phyloP scores from a whole-genome alignment of 2,329 filamentous ascomycete species.

The Pochonia chlamydosporia region DNA sequence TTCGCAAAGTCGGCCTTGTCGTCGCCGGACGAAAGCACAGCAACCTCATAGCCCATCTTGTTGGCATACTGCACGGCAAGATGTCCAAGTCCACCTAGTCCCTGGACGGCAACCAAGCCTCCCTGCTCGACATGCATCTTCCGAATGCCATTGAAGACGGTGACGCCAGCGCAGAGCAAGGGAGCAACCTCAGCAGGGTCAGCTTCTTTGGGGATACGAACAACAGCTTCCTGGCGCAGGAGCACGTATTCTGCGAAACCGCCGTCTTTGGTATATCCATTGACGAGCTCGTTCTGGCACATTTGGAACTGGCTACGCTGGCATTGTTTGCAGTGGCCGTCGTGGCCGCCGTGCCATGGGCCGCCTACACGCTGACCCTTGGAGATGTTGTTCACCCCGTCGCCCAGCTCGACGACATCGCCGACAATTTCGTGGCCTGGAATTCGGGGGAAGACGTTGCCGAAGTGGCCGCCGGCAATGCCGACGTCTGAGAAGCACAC shows the following conservation, averaged over 20 bases:
- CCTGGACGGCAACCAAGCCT: conserved; percentile 54
- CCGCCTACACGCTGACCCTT: conserved; percentile 58
- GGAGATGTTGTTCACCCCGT: conserved; percentile 46
- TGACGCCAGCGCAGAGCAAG: conserved; percentile 60
- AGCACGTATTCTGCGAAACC: conserved; percentile 62
- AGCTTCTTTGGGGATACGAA: conserved; percentile 46
- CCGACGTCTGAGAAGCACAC: conserved; percentile 61
- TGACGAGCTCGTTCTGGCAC: conserved; percentile 57
- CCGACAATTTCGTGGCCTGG: conserved; percentile 69
- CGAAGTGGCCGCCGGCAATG: conserved; percentile 37
- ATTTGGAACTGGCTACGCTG: conserved; percentile 60
- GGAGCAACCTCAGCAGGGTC: conserved; percentile 50
- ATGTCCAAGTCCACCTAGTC: conserved; percentile 71
- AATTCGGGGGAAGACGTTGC: conserved; percentile 52
- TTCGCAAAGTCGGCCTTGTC: conserved; percentile 63
- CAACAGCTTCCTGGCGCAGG: conserved; percentile 54
- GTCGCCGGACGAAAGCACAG: conserved; percentile 60
- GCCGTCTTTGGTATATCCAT: conserved; percentile 61
- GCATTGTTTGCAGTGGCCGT: conserved; percentile 56
- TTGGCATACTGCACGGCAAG: conserved; percentile 70
- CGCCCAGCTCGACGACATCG: conserved; percentile 53
- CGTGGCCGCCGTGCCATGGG: conserved; percentile 46
- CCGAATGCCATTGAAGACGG: conserved; percentile 54
- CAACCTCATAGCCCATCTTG: conserved; percentile 70
- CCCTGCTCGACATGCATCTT: conserved; percentile 48